phyloP scores from a whole-genome alignment of 2,329 filamentous ascomycete species.

The Cylindrodendrum hubeiense region DNA sequence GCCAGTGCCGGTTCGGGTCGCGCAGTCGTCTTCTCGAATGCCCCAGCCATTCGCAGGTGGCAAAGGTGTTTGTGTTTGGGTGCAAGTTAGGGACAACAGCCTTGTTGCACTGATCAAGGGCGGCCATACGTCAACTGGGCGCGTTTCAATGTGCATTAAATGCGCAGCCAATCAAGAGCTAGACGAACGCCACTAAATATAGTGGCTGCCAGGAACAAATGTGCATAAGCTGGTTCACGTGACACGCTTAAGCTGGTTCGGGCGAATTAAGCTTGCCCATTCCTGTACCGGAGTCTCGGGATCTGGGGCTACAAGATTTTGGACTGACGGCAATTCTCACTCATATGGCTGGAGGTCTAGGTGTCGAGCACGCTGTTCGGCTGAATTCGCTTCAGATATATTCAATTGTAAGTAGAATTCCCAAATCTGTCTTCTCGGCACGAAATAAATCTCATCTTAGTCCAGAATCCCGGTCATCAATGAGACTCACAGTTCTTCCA shows the following conservation, averaged over 20 bases:
- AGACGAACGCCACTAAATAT: not conserved
- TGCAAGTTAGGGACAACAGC: not conserved
- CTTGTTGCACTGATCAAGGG: not conserved
- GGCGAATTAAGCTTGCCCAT: not conserved
- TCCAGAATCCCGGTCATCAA: slow-evolving; percentile 28
- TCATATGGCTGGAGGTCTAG: slow-evolving; percentile 2
- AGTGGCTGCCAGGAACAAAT: not conserved
- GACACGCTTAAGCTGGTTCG: slow-evolving; percentile 15
- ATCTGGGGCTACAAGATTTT: slow-evolving; percentile 6
- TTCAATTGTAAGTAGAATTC: slow-evolving; percentile 20
- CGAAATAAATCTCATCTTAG: not conserved
- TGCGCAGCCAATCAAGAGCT: slow-evolving; percentile 36
- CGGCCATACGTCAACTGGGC: not conserved
- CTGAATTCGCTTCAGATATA: not conserved
- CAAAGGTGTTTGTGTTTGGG: not conserved
- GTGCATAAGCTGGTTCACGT: slow-evolving; percentile 24
- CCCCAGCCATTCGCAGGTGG: slow-evolving; percentile 14
- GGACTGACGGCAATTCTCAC: slow-evolving; percentile 4
- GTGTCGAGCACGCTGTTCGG: slow-evolving; percentile 11
- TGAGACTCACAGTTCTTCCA: slow-evolving; percentile 39
- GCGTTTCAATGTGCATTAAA: slow-evolving; percentile 13
- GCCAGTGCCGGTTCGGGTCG: slow-evolving; percentile 2
- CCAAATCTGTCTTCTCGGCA: not conserved
- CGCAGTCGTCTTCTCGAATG: slow-evolving; percentile 9
- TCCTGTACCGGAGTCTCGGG: slow-evolving; percentile 3